phyloP scores from a whole-genome alignment of 176 grass and related monocot species.

The barley (Hordeum vulgare) region DNA sequence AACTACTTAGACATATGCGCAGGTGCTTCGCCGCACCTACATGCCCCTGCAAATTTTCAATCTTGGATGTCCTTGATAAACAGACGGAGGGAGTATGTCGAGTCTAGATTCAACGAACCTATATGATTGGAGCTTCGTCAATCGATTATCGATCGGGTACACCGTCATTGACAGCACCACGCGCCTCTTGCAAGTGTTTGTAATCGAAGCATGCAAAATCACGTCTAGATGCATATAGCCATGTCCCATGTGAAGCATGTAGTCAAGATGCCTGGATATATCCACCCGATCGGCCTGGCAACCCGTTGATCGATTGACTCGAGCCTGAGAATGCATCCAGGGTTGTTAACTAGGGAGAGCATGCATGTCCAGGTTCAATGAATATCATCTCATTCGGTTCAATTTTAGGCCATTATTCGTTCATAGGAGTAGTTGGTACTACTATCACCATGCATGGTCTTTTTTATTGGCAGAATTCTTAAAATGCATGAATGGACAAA shows the following conservation, averaged over 20 bases:
- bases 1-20: no score
- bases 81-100: no score
- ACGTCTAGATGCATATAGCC: neutral
- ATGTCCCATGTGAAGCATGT: neutral
- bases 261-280: neutral
- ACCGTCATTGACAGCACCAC: neutral
- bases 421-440: neutral
- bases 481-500: neutral
- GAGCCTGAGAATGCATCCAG: neutral
- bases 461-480: neutral
- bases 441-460: neutral
- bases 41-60: no score
- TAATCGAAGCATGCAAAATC: neutral
- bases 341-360: neutral
- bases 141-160: neutral
- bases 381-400: neutral
- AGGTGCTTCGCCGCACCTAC: no score
- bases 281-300: neutral
- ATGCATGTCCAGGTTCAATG: slow-evolving; percentile 7
- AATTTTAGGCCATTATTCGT: neutral
- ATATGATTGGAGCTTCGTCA: neutral
- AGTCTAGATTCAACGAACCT: slow-evolving; percentile 1
- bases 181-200: neutral
- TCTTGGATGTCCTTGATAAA: no score
- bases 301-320: neutral